These are phyloP conservation scores for Pilaira anomala DNA, from an alignment of 192 early-diverging fungal species.

Conservation along the genomic window DNA sequence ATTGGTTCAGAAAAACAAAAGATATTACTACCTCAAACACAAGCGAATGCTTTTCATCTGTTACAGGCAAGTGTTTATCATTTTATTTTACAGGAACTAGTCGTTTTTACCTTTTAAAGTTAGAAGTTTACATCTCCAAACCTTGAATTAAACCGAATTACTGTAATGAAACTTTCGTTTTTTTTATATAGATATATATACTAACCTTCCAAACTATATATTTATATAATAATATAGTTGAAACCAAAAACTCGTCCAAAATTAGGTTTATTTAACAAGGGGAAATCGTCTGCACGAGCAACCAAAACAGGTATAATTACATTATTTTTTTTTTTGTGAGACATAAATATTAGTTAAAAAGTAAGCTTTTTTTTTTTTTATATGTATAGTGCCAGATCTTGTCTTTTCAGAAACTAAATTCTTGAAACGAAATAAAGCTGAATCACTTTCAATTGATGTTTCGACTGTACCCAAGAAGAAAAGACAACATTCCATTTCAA, in stretches of 20 bases:
- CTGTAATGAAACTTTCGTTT: neutral
- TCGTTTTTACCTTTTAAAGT: neutral
- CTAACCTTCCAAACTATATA: too few relatives aligned
- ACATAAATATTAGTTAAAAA: neutral
- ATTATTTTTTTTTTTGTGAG: neutral
- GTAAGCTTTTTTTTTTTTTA: neutral
- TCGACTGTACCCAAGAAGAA: neutral
- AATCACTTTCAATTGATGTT: neutral
- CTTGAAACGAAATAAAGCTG: neutral
- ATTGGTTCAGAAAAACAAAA: too few relatives aligned
- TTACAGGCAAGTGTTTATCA: neutral
- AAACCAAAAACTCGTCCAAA: neutral
- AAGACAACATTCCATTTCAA: neutral
- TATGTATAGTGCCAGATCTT: neutral
- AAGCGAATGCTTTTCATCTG: too few relatives aligned
- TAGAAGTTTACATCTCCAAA: slow-evolving; percentile 15
- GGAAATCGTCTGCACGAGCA: slow-evolving; percentile 14
- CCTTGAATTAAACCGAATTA: slow-evolving; percentile 2
- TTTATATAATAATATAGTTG: too few relatives aligned
- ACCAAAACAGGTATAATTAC: neutral
- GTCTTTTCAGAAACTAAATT: slow-evolving; percentile 16
- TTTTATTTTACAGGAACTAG: neutral
- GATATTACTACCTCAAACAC: too few relatives aligned
- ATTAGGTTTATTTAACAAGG: slow-evolving; percentile 21
- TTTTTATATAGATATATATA: neutral